Evolutionary conservation across 192 early-diverging fungal species (phyloP).

Genomic region (Neocallimastix lanati): DNA sequence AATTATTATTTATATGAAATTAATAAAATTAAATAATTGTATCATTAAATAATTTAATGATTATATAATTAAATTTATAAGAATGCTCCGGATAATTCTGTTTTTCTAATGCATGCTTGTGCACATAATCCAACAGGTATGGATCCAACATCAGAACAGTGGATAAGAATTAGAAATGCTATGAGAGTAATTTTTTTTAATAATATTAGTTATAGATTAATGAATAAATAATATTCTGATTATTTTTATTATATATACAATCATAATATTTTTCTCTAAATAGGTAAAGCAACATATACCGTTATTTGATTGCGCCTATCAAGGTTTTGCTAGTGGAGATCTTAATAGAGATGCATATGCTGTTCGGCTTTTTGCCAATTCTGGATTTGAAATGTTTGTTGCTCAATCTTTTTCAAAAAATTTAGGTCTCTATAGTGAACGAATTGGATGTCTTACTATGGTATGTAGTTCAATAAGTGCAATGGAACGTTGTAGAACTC

Average conservation of each 20-base stretch:
- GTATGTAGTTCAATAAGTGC: conserved; percentile 33
- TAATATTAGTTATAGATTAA: too few relatives aligned
- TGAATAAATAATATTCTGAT: too few relatives aligned
- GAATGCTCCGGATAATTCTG: conserved; percentile 57
- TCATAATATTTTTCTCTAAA: too few relatives aligned
- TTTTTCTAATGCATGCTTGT: conserved; percentile 84
- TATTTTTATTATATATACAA: too few relatives aligned
- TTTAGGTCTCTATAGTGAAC: conserved; percentile 84
- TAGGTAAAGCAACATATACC: conserved; percentile 58
- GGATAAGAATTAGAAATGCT: conserved; percentile 74
- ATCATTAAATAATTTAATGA: too few relatives aligned
- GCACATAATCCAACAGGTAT: conserved; percentile 99
- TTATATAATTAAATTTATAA: conserved; percentile 1
- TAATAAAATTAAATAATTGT: too few relatives aligned
- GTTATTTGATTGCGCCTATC: conserved; percentile 99
- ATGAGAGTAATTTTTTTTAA: conserved; percentile 22
- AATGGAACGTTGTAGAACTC: conserved; percentile 45
- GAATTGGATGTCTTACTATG: conserved; percentile 68
- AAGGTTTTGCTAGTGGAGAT: conserved; percentile 90
- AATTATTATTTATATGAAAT: too few relatives aligned
- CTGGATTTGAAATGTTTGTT: conserved; percentile 78
- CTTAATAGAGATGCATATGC: conserved; percentile 81
- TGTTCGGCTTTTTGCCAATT: conserved; percentile 77
- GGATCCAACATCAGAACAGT: conserved; percentile 89
- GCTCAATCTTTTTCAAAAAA: conserved; percentile 97